Evolutionary conservation across 2,329 filamentous ascomycete species (phyloP), one percentile per base, ranked within the genome.

Genomic region (Ceratocystis albifundus): DNA sequence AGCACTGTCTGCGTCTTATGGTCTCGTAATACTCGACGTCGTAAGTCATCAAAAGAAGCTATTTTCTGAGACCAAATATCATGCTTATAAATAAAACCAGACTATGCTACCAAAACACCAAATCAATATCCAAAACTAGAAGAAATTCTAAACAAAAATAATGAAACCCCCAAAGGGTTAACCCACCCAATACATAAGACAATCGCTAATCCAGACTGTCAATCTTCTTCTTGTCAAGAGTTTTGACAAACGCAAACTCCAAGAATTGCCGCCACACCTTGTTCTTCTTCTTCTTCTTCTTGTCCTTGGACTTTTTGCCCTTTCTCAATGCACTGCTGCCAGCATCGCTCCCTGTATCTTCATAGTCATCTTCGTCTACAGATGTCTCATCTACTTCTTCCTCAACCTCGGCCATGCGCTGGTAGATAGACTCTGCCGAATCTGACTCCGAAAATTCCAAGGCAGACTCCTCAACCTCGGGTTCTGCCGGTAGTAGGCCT

Each of bases 221-320:
- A 45, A 95, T 78, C 50, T 93, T 84, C 62, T 87, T 80, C 65
- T 83, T 77, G 63, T 84, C 80, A 71, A 88, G 76, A 2, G 87
- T 91, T 48, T 85, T 83, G 25, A 96, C 88, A 76, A 94, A 96
- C 0, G 91, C 91, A 66, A 90, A 84, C 68, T 79, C 75, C 32
- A 95, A 77, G 73, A 96, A 96, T 62, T 87, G 84, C 68, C 86
- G 80, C 91, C 91, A 96, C 4, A 84, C 79, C 73, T 87, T 85
- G 73, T 88, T 87, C 71, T 82, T 80, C 70, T 78, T 79, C 69
- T 78, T 78, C 72, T 82, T 82, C 65, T 80, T 79, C 70, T 81
- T 77, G 69, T 81, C 77, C 68, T 79, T 78, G 62, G 77, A 78
- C 68, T 78, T 72, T 0, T 73, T 72, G 0, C 71, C 69, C 0